Conservation (phyloP, 2,329 filamentous ascomycete species). For the Tolypocladium pustulatum region DNA sequence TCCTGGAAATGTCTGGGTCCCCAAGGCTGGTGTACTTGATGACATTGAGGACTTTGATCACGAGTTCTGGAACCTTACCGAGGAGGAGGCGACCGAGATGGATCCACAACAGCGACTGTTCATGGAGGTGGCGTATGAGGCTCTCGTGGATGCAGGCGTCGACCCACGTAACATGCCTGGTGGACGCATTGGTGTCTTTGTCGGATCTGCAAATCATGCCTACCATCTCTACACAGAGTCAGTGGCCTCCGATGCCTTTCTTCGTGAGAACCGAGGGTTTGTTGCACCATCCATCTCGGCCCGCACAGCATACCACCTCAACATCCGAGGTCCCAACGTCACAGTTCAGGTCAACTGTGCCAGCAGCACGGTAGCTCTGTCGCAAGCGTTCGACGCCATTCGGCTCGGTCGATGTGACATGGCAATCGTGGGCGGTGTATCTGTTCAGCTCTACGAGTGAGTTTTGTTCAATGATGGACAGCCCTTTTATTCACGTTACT, state of each 20-base stretch:
- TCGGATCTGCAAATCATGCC: slow-evolving; percentile 2
- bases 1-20: slow-evolving; percentile 6
- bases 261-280: slow-evolving; percentile 3
- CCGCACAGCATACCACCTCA: slow-evolving; percentile 6
- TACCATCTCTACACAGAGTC: slow-evolving; percentile 5
- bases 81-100: slow-evolving; percentile 7
- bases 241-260: slow-evolving; percentile 3
- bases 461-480: neutral
- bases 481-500: neutral
- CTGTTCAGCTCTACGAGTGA: slow-evolving; percentile 4
- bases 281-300: slow-evolving; percentile 5
- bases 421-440: slow-evolving; percentile 4
- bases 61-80: slow-evolving; percentile 5
- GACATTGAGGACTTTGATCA: slow-evolving; percentile 5
- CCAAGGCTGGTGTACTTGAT: slow-evolving; percentile 3
- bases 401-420: slow-evolving; percentile 4
- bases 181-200: slow-evolving; percentile 1
- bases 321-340: slow-evolving; percentile 3
- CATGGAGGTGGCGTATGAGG: slow-evolving; percentile 3
- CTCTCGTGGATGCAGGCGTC: slow-evolving; percentile 1
- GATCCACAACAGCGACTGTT: slow-evolving; percentile 5
- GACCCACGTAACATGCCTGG: neutral
- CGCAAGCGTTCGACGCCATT: slow-evolving; percentile 1
- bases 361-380: slow-evolving; percentile 2
- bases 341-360: slow-evolving; percentile 5